Conservation (phyloP, 768 basidiomycete genomes). For the Xanthoconium purpureum region DNA sequence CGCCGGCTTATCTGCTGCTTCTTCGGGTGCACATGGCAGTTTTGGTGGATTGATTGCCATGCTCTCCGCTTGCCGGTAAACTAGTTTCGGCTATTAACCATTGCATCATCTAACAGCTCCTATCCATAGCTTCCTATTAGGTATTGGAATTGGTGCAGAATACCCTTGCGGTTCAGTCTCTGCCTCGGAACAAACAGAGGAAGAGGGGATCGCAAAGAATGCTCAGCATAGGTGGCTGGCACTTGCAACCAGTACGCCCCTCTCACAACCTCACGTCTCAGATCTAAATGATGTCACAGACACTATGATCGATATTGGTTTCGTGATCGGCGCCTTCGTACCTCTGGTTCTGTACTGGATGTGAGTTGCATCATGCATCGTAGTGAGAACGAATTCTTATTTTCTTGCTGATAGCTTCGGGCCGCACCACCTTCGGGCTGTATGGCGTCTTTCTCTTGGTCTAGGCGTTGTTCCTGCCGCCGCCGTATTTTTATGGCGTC, state of each 20-base stretch:
- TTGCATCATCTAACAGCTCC: background rate
- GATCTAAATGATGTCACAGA: conserved; percentile 39
- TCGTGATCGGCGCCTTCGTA: conserved; percentile 75
- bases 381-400: background rate
- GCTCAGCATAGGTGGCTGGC: conserved; percentile 86
- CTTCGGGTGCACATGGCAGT: conserved; percentile 72
- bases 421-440: conserved; percentile 72
- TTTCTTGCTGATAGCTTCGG: conserved; percentile 53
- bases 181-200: conserved; percentile 87
- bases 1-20: conserved; percentile 78
- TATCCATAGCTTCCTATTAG: conserved; percentile 68
- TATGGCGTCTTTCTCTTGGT: conserved; percentile 85
- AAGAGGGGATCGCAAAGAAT: conserved; percentile 69
- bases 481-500: conserved; percentile 82
- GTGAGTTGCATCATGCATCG: conserved; percentile 38
- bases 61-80: conserved; percentile 73
- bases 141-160: conserved; percentile 85
- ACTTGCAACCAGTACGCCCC: conserved; percentile 75
- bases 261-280: background rate
- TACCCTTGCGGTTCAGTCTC: conserved; percentile 91
- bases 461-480: conserved; percentile 79
- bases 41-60: conserved; percentile 71
- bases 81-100: background rate
- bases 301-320: conserved; percentile 82
- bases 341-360: conserved; percentile 90